Conservation (phyloP, 768 basidiomycete species). For the Saitozyma podzolica region DNA sequence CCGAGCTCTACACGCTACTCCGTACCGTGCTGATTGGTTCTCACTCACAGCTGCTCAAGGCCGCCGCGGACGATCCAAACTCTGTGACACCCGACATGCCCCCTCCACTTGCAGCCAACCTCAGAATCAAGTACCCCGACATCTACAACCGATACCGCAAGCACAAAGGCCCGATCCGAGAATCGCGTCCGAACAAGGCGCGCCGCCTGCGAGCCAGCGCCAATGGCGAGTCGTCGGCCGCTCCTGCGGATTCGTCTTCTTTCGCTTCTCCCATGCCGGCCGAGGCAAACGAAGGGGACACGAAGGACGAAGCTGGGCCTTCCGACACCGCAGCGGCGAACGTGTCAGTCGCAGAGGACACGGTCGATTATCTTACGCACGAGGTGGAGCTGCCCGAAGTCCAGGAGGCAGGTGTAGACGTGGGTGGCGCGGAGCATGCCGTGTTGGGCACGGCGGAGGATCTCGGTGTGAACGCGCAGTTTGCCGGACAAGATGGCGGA, state of each 20-base stretch:
- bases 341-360: neutral
- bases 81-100: constrained; percentile 26
- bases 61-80: constrained; percentile 20
- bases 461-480: neutral
- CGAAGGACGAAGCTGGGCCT: neutral
- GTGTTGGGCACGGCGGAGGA: neutral
- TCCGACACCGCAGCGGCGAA: neutral
- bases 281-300: neutral
- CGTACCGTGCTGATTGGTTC: constrained; percentile 6
- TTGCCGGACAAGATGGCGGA: neutral
- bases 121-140: constrained; percentile 46
- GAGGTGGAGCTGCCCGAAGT: neutral
- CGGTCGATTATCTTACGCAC: neutral
- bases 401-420: neutral
- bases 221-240: neutral
- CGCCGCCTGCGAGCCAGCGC: neutral
- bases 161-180: constrained; percentile 35
- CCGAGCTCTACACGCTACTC: neutral
- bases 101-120: constrained; percentile 29
- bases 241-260: neutral
- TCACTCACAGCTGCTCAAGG: constrained; percentile 10
- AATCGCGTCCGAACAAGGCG: neutral
- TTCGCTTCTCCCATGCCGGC: no score
- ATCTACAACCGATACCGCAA: constrained; percentile 47
- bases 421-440: neutral